phyloP scores from a whole-genome alignment of 1,284 basidiomycete species.

The Marasmius sp. region DNA sequence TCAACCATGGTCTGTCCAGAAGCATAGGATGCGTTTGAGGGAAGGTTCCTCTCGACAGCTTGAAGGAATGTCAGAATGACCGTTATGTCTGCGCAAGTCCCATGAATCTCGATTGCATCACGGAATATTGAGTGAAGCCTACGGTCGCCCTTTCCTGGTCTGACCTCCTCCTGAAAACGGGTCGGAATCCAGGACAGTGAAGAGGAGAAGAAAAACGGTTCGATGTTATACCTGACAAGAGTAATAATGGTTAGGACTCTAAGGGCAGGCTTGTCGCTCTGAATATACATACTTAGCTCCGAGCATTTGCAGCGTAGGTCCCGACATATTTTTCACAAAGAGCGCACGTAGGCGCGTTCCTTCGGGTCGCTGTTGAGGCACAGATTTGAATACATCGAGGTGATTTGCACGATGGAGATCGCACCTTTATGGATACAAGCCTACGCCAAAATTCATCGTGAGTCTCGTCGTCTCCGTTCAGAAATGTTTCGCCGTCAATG shows the following conservation, averaged over 20 bases:
- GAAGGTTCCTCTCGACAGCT: background rate
- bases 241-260: background rate
- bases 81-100: background rate
- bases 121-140: constrained; percentile 18
- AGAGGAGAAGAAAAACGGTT: constrained; percentile 61
- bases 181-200: constrained; percentile 57
- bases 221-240: constrained; percentile 39
- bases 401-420: background rate
- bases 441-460: background rate
- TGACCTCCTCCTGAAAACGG: constrained; percentile 46
- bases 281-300: constrained; percentile 40
- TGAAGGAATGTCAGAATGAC: background rate
- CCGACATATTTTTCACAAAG: constrained; percentile 49
- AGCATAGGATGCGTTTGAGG: background rate
- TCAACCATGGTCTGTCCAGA: background rate
- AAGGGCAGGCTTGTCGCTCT: background rate
- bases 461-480: background rate
- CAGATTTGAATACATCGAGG: background rate
- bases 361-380: constrained; percentile 29
- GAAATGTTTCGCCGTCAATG: constrained; percentile 34
- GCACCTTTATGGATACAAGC: background rate
- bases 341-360: constrained; percentile 43
- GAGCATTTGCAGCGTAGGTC: constrained; percentile 50
- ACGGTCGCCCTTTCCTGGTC: constrained; percentile 44
- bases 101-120: background rate